Evolutionary conservation across 441 rosid genomes (phyloP).

Genomic region (Populus hybrid): DNA sequence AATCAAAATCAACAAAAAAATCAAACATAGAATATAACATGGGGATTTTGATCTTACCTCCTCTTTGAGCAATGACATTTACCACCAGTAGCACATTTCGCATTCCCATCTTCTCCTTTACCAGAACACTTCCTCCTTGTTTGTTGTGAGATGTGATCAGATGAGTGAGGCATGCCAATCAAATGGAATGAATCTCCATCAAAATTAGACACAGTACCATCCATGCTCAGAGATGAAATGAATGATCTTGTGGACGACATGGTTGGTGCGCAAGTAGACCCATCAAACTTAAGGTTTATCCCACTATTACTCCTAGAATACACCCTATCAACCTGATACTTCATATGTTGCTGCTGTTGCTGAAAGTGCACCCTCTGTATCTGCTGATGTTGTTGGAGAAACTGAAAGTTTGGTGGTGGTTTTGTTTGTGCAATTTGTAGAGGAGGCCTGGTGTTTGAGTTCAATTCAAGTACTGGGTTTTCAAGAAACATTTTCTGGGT

Average conservation of each 20-base stretch:
- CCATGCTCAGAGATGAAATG: slow-evolving; percentile 63
- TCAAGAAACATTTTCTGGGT: slow-evolving; percentile 40
- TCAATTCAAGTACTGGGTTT: slow-evolving; percentile 40
- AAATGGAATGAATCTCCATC: slow-evolving; percentile 49
- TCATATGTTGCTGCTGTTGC: slow-evolving; percentile 43
- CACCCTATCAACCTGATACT: slow-evolving; percentile 60
- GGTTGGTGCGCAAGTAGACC: slow-evolving; percentile 57
- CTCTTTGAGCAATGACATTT: slow-evolving; percentile 74
- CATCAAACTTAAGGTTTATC: slow-evolving; percentile 52
- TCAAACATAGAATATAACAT: not conserved
- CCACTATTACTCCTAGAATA: slow-evolving; percentile 59
- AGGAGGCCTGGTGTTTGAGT: slow-evolving; percentile 48
- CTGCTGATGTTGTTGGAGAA: slow-evolving; percentile 42
- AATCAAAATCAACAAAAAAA: not conserved
- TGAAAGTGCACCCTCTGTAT: slow-evolving; percentile 41
- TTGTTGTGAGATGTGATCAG: slow-evolving; percentile 10
- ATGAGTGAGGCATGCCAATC: slow-evolving; percentile 44
- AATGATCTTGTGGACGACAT: slow-evolving; percentile 58
- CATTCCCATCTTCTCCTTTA: slow-evolving; percentile 55
- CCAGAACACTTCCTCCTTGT: slow-evolving; percentile 51
- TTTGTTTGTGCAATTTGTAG: slow-evolving; percentile 35
- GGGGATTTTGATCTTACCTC: slow-evolving; percentile 33
- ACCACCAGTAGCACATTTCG: slow-evolving; percentile 48
- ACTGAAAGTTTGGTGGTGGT: slow-evolving; percentile 37
- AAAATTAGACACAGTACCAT: slow-evolving; percentile 51